Conservation (phyloP, 345 rosid genomes). For the Moringa oleifera region DNA sequence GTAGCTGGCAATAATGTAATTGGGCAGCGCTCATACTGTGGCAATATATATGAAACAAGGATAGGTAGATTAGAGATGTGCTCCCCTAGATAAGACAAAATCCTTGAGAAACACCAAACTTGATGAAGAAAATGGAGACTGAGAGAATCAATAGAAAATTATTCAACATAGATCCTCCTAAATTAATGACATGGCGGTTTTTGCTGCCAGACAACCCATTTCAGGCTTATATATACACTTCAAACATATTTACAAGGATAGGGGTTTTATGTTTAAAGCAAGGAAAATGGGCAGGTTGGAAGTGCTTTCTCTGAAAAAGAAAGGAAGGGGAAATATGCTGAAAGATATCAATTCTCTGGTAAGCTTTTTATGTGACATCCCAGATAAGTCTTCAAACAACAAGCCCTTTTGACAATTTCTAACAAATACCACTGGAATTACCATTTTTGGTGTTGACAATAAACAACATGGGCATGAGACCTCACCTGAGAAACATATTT, state of each 20-base stretch:
- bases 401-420: slow-evolving; percentile 4
- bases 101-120: too few relatives aligned
- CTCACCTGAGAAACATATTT: slow-evolving; percentile 87
- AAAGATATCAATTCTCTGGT: neutral
- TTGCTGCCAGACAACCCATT: too few relatives aligned
- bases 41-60: neutral
- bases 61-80: too few relatives aligned
- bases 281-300: neutral
- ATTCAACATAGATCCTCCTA: too few relatives aligned
- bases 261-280: too few relatives aligned
- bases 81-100: too few relatives aligned
- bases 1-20: slow-evolving; percentile 72
- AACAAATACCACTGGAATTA: neutral
- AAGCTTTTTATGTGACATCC: neutral
- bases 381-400: neutral
- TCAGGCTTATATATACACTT: too few relatives aligned
- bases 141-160: too few relatives aligned
- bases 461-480: slow-evolving; percentile 2
- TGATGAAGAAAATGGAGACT: too few relatives aligned
- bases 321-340: neutral
- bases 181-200: too few relatives aligned
- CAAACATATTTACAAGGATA: too few relatives aligned
- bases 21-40: slow-evolving; percentile 91
- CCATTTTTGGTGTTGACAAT: neutral
- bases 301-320: too few relatives aligned